Conservation (phyloP, 2,329 filamentous ascomycete genomes). For the Phaeomoniella chlamydospora region DNA sequence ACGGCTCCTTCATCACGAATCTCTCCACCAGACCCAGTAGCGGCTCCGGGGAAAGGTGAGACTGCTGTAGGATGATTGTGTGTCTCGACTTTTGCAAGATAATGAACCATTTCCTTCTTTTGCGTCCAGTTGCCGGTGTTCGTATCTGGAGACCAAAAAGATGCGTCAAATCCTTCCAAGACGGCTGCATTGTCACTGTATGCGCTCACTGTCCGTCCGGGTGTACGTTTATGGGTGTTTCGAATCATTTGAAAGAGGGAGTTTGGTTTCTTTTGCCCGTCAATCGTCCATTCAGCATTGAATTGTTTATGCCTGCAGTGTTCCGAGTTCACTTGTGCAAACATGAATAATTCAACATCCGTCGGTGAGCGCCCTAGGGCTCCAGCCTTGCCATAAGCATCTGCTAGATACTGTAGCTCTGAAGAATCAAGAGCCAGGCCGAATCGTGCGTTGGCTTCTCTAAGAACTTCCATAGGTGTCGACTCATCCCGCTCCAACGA, state of each 20-base stretch:
- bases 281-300: constrained; percentile 92
- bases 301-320: constrained; percentile 85
- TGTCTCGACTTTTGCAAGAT: constrained; percentile 89
- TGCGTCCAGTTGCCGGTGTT: constrained; percentile 77
- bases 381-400: constrained; percentile 55
- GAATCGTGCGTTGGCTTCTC: constrained; percentile 68
- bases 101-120: constrained; percentile 73
- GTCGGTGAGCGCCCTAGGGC: constrained; percentile 50
- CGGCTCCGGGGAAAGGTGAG: constrained; percentile 82
- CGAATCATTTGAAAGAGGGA: constrained; percentile 93
- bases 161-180: constrained; percentile 54
- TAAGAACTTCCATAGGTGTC: constrained; percentile 56
- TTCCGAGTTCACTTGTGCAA: constrained; percentile 97
- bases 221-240: constrained; percentile 71
- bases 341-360: constrained; percentile 98
- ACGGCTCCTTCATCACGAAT: constrained; percentile 93
- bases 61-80: constrained; percentile 97
- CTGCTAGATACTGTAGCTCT: constrained; percentile 90
- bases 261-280: constrained; percentile 63
- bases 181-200: constrained; percentile 99
- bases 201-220: constrained; percentile 76
- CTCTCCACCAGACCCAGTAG: constrained; percentile 88
- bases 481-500: constrained; percentile 53
- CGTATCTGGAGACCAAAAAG: constrained; percentile 78
- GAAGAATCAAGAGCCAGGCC: constrained; percentile 76